Conservation (phyloP, 1,284 basidiomycete genomes). For the Bondarzewia mesenterica region DNA sequence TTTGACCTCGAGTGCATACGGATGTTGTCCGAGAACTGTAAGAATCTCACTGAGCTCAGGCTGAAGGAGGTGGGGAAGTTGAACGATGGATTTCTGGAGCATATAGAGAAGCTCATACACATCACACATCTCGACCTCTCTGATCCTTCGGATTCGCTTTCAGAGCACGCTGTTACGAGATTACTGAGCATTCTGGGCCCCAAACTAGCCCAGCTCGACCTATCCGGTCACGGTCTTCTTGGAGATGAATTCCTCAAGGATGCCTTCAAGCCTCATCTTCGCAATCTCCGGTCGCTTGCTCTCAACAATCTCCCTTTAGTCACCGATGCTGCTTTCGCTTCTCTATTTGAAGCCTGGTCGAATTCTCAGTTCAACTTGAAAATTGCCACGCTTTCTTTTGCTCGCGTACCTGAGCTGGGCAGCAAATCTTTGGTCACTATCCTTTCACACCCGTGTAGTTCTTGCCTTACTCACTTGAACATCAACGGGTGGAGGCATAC, state of each 20-base stretch:
- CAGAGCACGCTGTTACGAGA: slow-evolving; percentile 39
- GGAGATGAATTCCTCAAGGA: slow-evolving; percentile 50
- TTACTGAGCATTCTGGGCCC: slow-evolving; percentile 37
- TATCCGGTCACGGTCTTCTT: slow-evolving; percentile 56
- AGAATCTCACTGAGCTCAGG: slow-evolving; percentile 60
- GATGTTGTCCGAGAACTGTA: slow-evolving; percentile 56
- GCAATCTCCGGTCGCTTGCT: slow-evolving; percentile 44
- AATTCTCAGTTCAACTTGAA: slow-evolving; percentile 31
- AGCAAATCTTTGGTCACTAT: slow-evolving; percentile 56
- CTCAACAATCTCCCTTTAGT: slow-evolving; percentile 57
- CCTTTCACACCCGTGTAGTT: slow-evolving; percentile 58
- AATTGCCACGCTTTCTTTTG: slow-evolving; percentile 47
- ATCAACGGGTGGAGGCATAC: slow-evolving; percentile 75
- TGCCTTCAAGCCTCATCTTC: slow-evolving; percentile 53
- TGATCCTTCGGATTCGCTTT: slow-evolving; percentile 29
- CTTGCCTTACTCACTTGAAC: slow-evolving; percentile 52
- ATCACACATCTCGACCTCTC: slow-evolving; percentile 46
- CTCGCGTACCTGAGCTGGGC: slow-evolving; percentile 54
- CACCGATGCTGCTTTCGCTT: slow-evolving; percentile 59
- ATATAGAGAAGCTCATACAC: slow-evolving; percentile 37
- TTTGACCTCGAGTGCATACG: slow-evolving; percentile 74
- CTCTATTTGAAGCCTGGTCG: slow-evolving; percentile 49
- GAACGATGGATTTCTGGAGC: slow-evolving; percentile 52
- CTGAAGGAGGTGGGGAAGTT: slow-evolving; percentile 78
- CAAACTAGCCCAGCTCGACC: slow-evolving; percentile 43